Base-by-base conservation (phyloP, 306 rosid genomes). In the Ormosia semicastrata region DNA sequence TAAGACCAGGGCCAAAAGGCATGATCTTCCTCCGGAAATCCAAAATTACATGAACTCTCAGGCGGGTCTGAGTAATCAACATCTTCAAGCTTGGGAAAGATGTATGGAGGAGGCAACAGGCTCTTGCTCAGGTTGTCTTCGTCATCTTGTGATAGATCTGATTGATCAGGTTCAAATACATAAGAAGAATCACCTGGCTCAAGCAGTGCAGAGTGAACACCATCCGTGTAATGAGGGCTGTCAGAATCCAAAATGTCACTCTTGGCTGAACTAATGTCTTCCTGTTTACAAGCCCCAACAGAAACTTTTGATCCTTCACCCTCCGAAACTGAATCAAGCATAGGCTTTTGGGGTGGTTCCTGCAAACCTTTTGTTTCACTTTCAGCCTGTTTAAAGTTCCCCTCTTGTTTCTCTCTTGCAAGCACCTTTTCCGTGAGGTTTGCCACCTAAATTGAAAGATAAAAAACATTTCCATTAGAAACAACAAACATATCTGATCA, bases 1-100 rank as follows among this genome's bases (percentile, higher is more conserved):
- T 77, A 87, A 43, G 96, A 82, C 98, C 98, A 94, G 15, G 90
- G 68, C 97, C 97, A 94, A 68, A 94, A 76, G 79, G 89, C 85
- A n/a, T 86, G 88, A 73, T 94, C 96, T 49, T 94, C 98, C 52
- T 83, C 91, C 7, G 88, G 82, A 71, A 92, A 94, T 41, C 89
- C 97, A 47, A 87, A 91, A 89, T 71, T 83, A 79, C 89, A 89
- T 1, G 89, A 84, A 84, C 66, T 87, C 30, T 81, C 85, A 4
- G 91, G 86, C 32, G 88, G 90, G 87, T 88, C 80, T 14, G 94
- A 87, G 93, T 88, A 94, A 82, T 86, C 82, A 0, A 82, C 85
- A 52, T 87, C 88, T 84, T 91, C 94, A 4, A 90, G 86, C 82
- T 91, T 94, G 1, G 92, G 91, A 72, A 92, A 91, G 84, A 87